Evolutionary conservation across 495 filamentous ascomycete genomes (phyloP).

Genomic region (Neurospora sp.): DNA sequence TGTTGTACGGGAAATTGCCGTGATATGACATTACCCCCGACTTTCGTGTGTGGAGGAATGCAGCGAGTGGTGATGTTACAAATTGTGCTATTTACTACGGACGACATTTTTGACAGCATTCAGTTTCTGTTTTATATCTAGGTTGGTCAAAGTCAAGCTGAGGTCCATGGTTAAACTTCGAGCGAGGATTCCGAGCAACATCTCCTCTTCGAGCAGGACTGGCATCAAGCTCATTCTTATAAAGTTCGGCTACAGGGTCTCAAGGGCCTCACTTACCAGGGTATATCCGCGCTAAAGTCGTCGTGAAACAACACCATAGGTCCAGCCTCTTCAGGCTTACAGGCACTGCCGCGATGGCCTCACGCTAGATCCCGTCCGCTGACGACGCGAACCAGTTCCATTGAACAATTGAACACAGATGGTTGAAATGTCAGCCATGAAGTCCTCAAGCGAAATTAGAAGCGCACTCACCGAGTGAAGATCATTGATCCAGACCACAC

Average conservation of each 20-base stretch:
- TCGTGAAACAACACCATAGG: neutral
- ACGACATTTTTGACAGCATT: neutral
- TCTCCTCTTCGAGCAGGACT: too few species aligned
- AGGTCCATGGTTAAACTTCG: too few species aligned
- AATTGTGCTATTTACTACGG: neutral
- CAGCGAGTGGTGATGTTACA: neutral
- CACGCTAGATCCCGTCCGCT: neutral
- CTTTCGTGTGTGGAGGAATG: neutral
- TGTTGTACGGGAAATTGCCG: too few species aligned
- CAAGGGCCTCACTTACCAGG: neutral
- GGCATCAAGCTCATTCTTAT: too few species aligned
- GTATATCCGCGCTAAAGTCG: neutral
- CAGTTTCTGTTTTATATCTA: neutral
- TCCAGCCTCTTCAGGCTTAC: neutral
- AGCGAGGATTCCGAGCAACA: too few species aligned
- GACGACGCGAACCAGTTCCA: neutral
- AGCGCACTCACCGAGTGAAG: neutral
- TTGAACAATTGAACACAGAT: neutral
- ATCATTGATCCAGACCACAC: neutral
- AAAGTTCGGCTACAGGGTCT: too few species aligned
- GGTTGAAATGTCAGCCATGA: neutral
- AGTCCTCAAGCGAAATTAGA: neutral
- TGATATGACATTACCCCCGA: too few species aligned
- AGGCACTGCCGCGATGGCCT: neutral
- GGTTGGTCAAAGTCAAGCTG: too few species aligned